Evolutionary conservation across 768 basidiomycete species (phyloP).

Genomic region (Tylopilus sp.): DNA sequence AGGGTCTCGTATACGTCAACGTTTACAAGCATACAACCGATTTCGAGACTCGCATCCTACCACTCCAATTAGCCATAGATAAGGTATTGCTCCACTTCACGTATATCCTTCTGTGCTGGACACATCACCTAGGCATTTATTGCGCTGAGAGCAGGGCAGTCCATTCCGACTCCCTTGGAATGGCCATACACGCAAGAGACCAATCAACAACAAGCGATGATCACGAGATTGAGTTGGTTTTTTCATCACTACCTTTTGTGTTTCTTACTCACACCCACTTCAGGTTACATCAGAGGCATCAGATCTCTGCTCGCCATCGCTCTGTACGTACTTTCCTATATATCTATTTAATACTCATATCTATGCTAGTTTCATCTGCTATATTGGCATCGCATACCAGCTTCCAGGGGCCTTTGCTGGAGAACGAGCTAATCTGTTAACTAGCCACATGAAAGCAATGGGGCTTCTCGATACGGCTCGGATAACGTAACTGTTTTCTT

Average conservation of each 20-base stretch:
- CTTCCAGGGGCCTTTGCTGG: constrained; percentile 66
- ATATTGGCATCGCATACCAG: constrained; percentile 74
- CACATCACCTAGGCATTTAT: constrained; percentile 56
- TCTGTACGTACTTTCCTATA: constrained; percentile 40
- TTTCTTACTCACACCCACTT: constrained; percentile 3
- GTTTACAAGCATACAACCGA: constrained; percentile 65
- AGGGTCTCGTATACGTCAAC: constrained; percentile 60
- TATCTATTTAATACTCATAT: not conserved
- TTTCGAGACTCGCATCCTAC: constrained; percentile 63
- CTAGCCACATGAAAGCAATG: constrained; percentile 78
- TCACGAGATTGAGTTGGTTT: constrained; percentile 53
- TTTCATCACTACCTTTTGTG: not conserved
- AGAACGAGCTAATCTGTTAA: constrained; percentile 63
- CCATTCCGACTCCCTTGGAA: constrained; percentile 56
- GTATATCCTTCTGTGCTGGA: not conserved
- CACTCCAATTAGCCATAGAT: constrained; percentile 77
- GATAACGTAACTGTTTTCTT: constrained; percentile 42
- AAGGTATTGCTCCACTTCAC: constrained; percentile 36
- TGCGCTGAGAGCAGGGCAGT: constrained; percentile 56
- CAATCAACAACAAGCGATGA: constrained; percentile 56
- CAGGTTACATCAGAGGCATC: constrained; percentile 63
- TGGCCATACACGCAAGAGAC: constrained; percentile 73
- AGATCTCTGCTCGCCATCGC: constrained; percentile 62
- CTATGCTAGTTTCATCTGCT: constrained; percentile 56
- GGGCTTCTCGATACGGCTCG: constrained; percentile 70